These are phyloP conservation scores for Phoma sp. DNA, from an alignment of 2,329 filamentous ascomycete genomes.

Conservation along the genomic window DNA sequence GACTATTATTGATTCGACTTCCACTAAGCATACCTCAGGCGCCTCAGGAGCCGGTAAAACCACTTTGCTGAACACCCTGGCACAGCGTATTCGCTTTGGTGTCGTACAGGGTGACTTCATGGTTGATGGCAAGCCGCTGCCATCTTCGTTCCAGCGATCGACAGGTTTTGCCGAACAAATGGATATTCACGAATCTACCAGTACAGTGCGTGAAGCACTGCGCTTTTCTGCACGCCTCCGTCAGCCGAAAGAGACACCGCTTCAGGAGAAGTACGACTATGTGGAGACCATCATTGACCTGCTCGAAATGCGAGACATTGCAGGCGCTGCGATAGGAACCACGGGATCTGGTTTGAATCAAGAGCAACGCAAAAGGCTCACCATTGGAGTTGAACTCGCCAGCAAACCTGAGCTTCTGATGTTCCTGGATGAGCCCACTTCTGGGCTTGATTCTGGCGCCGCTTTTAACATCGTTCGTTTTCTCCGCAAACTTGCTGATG, in stretches of 20 bases:
- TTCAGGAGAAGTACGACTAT: conserved; percentile 67
- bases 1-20: no score
- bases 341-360: conserved; percentile 59
- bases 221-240: conserved; percentile 68
- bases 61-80: conserved; percentile 45
- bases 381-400: conserved; percentile 65
- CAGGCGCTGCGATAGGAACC: conserved; percentile 67
- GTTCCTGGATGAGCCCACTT: conserved; percentile 80
- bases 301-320: conserved; percentile 68
- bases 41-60: conserved; percentile 60
- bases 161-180: conserved; percentile 78
- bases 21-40: conserved; percentile 30
- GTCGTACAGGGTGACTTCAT: conserved; percentile 54
- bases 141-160: conserved; percentile 76
- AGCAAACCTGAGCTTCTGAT: conserved; percentile 73
- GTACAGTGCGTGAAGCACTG: conserved; percentile 69
- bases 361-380: conserved; percentile 71
- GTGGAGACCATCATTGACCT: conserved; percentile 69
- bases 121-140: conserved; percentile 48
- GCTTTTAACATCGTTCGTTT: conserved; percentile 71
- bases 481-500: conserved; percentile 68
- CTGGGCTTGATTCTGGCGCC: conserved; percentile 72
- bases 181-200: conserved; percentile 67
- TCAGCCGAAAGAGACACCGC: conserved; percentile 63
- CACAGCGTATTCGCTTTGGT: conserved; percentile 53